phyloP scores from a whole-genome alignment of 257 asterid genomes.

The Salvia hispanica region DNA sequence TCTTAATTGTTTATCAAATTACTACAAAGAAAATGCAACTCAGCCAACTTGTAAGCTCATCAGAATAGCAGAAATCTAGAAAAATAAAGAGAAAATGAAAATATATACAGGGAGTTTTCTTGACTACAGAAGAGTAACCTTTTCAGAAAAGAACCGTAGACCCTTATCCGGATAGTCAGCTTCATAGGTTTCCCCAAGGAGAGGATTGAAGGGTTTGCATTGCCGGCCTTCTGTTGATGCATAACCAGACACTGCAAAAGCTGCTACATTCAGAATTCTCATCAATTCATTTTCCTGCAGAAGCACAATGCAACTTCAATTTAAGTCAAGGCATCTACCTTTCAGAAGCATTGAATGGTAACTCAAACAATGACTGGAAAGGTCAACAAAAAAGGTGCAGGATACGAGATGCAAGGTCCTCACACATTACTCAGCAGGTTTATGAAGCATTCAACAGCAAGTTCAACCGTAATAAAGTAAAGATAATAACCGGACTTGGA shows the following conservation, averaged over 20 bases:
- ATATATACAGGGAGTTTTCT: conserved; percentile 14
- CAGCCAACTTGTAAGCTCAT: conserved; percentile 8
- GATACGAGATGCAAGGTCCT: conserved; percentile 18
- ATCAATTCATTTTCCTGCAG: conserved; percentile 94
- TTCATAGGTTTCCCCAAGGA: conserved; percentile 97
- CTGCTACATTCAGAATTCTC: conserved; percentile 92
- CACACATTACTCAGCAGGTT: conserved; percentile 4
- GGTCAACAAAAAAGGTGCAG: conserved; percentile 18
- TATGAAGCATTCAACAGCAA: conserved; percentile 13
- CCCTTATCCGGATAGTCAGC: conserved; percentile 99
- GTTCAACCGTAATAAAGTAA: conserved; percentile 21
- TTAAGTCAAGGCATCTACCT: background rate
- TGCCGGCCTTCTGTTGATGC: conserved; percentile 98
- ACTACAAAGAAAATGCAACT: background rate
- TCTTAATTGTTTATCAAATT: background rate
- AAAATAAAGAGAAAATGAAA: background rate
- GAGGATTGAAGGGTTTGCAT: conserved; percentile 99
- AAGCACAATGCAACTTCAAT: conserved; percentile 27
- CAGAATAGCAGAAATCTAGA: conserved; percentile 1
- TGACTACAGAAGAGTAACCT: conserved; percentile 50
- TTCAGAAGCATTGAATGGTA: conserved; percentile 14
- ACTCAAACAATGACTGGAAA: conserved; percentile 9
- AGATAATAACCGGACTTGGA: conserved; percentile 21
- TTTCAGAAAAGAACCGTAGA: conserved; percentile 87
- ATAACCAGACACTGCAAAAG: conserved; percentile 99